Conservation (phyloP, 495 filamentous ascomycete genomes). For the Aspergillus homomorphus region DNA sequence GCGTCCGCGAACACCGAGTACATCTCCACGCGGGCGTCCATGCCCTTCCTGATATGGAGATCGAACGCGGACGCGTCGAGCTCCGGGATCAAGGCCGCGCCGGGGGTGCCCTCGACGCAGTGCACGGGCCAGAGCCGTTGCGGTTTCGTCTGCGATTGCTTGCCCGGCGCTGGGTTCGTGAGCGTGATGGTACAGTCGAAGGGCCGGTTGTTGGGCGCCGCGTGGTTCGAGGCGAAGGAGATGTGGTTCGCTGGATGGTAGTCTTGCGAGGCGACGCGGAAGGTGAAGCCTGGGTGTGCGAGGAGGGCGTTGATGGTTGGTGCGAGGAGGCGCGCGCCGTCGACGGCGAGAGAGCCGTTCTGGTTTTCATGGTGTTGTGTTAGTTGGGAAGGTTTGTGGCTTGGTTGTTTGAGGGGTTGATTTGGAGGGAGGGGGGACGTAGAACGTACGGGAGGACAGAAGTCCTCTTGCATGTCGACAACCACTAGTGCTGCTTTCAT, state of each 20-base stretch:
- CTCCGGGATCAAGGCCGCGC: conserved; percentile 73
- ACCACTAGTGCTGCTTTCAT: conserved; percentile 63
- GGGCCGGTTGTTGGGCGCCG: conserved; percentile 58
- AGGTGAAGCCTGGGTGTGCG: conserved; percentile 58
- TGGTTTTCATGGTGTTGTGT: conserved; percentile 24
- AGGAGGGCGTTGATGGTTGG: conserved; percentile 75
- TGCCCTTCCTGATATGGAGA: conserved; percentile 72
- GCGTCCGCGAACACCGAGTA: conserved; percentile 84
- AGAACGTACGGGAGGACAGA: conserved; percentile 74
- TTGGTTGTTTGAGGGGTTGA: background rate
- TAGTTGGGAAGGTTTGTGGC: background rate
- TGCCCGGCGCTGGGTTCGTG: conserved; percentile 58
- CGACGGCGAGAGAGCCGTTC: conserved; percentile 80
- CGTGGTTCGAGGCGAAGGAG: conserved; percentile 84
- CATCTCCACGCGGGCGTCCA: conserved; percentile 74
- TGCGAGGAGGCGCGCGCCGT: conserved; percentile 64
- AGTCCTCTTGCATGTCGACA: conserved; percentile 94
- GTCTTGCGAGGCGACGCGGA: conserved; percentile 83
- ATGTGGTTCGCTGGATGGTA: conserved; percentile 83
- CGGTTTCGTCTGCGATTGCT: conserved; percentile 58
- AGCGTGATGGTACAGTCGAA: conserved; percentile 63
- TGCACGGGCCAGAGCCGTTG: conserved; percentile 86
- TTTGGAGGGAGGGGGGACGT: background rate
- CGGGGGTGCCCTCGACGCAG: conserved; percentile 72
- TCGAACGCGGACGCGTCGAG: conserved; percentile 60